Evolutionary conservation across 805 yeast genomes (phyloP).

Genomic region (Cyberlindnera subsufficiens): DNA sequence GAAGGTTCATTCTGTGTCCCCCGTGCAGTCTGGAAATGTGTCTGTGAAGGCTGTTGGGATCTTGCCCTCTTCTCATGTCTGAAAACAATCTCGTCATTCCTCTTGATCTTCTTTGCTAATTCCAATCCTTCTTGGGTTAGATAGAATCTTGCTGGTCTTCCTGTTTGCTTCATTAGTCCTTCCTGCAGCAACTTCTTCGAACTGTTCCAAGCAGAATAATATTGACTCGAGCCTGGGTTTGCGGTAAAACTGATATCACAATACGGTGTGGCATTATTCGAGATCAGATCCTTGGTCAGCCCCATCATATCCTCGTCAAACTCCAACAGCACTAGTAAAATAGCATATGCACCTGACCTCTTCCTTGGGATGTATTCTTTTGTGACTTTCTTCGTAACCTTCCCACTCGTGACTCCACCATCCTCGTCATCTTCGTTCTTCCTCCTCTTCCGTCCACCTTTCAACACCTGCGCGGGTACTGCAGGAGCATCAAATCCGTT

Average conservation of each 20-base stretch:
- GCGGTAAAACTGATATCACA: slow-evolving; percentile 53
- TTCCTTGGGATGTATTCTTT: slow-evolving; percentile 61
- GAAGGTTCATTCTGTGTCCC: no score
- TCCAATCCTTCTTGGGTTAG: slow-evolving; percentile 66
- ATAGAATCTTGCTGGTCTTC: slow-evolving; percentile 54
- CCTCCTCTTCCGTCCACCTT: slow-evolving; percentile 15
- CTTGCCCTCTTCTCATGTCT: slow-evolving; percentile 19
- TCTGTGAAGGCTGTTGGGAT: slow-evolving; percentile 4
- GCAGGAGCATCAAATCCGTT: slow-evolving; percentile 43
- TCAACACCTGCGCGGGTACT: background rate
- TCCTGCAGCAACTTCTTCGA: slow-evolving; percentile 56
- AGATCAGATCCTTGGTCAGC: slow-evolving; percentile 54
- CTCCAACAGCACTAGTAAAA: slow-evolving; percentile 52
- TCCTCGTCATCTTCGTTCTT: slow-evolving; percentile 1
- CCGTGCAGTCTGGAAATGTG: background rate
- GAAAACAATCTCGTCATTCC: slow-evolving; percentile 35
- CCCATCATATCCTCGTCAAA: slow-evolving; percentile 48
- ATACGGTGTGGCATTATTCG: slow-evolving; percentile 45
- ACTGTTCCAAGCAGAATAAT: slow-evolving; percentile 73
- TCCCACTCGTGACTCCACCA: slow-evolving; percentile 8
- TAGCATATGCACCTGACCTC: slow-evolving; percentile 83
- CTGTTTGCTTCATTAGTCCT: slow-evolving; percentile 49
- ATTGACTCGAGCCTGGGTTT: slow-evolving; percentile 56
- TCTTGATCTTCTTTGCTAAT: slow-evolving; percentile 52
- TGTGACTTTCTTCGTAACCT: slow-evolving; percentile 15